Evolutionary conservation across 208 protist species (phyloP).

Genomic region (Trypanosoma scelopori): DNA sequence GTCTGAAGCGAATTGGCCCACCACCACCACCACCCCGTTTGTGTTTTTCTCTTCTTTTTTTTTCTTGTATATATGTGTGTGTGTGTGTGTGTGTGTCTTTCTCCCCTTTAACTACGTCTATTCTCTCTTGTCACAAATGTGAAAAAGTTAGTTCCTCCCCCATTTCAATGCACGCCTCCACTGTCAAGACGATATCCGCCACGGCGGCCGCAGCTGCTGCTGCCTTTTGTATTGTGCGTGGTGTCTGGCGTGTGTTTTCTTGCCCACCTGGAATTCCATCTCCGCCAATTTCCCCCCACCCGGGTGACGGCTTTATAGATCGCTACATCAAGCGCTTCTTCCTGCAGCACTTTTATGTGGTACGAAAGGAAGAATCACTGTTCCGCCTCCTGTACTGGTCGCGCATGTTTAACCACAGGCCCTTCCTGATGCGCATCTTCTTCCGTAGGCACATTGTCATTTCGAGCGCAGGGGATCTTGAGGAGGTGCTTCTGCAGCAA

Average conservation of each 20-base stretch:
- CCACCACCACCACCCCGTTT: too few relatives aligned
- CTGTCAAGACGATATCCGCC: slow-evolving; percentile 6
- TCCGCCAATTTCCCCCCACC: slow-evolving; percentile 37
- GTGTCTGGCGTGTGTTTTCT: slow-evolving; percentile 28
- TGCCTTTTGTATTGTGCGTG: slow-evolving; percentile 23
- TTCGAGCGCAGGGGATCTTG: slow-evolving; percentile 43
- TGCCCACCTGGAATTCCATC: slow-evolving; percentile 39
- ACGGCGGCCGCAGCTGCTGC: slow-evolving; percentile 14
- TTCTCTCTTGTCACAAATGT: slow-evolving; percentile 25
- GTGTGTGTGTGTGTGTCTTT: background rate
- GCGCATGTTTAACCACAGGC: slow-evolving; percentile 40
- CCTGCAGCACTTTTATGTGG: slow-evolving; percentile 55
- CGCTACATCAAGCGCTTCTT: slow-evolving; percentile 47
- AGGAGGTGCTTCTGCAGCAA: slow-evolving; percentile 47
- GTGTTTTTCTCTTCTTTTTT: too few relatives aligned
- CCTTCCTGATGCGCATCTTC: slow-evolving; percentile 59
- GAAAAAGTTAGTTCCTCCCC: too few relatives aligned
- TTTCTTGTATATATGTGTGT: background rate
- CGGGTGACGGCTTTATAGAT: slow-evolving; percentile 33
- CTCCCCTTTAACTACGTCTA: background rate
- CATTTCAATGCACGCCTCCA: slow-evolving; percentile 5
- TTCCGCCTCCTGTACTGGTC: slow-evolving; percentile 45
- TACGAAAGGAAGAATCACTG: slow-evolving; percentile 45
- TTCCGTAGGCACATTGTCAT: slow-evolving; percentile 51
- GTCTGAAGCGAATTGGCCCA: too few relatives aligned